Conservation (phyloP, 768 basidiomycete species). For the Cyclocybe aegerita region DNA sequence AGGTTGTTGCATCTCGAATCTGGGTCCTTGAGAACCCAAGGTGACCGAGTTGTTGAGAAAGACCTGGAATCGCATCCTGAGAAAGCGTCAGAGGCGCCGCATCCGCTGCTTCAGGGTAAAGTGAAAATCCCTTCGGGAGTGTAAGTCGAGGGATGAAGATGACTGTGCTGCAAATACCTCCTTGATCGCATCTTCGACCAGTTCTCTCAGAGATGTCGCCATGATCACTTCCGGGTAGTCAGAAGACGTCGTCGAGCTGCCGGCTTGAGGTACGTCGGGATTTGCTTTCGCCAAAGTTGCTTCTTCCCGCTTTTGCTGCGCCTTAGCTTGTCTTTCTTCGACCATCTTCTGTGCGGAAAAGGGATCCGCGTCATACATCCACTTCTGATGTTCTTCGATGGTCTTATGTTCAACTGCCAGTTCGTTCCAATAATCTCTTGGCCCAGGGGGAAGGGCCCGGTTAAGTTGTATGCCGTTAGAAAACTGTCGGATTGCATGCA, state of each 20-base stretch:
- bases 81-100: constrained; percentile 32
- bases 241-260: constrained; percentile 37
- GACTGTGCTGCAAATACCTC: constrained; percentile 41
- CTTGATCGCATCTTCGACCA: constrained; percentile 80
- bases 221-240: constrained; percentile 79
- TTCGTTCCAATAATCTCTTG: constrained; percentile 85
- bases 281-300: constrained; percentile 12
- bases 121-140: constrained; percentile 41
- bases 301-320: constrained; percentile 44
- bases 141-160: constrained; percentile 5
- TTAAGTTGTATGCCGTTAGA: constrained; percentile 76
- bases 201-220: constrained; percentile 70
- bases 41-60: constrained; percentile 54
- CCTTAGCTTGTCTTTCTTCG: constrained; percentile 61
- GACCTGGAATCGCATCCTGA: constrained; percentile 37
- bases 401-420: constrained; percentile 69
- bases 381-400: constrained; percentile 66
- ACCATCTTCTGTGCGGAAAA: constrained; percentile 73
- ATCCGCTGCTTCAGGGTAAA: constrained; percentile 50
- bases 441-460: constrained; percentile 76
- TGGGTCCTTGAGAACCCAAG: constrained; percentile 69
- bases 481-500: constrained; percentile 46
- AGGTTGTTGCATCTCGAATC: constrained; percentile 49
- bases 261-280: constrained; percentile 15
- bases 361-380: constrained; percentile 90